phyloP scores from a whole-genome alignment of 139 green algal genomes.

The Picocystis salinarum region DNA sequence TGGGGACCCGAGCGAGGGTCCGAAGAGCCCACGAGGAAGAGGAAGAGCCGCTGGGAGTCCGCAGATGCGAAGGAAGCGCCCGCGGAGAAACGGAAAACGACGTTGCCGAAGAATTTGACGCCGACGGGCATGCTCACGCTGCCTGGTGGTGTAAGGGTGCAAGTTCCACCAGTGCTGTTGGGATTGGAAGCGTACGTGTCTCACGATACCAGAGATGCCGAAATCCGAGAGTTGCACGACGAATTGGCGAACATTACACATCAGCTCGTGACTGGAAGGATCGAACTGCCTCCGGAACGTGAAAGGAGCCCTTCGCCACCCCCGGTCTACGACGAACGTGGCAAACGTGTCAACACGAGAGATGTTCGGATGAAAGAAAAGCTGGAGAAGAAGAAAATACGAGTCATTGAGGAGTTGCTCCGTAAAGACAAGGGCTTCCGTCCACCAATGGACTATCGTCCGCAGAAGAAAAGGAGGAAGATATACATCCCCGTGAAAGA shows the following conservation, averaged over 20 bases:
- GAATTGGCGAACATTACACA: conserved; percentile 24
- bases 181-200: no score
- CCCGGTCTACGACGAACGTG: conserved; percentile 75
- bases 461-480: conserved; percentile 62
- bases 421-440: conserved; percentile 61
- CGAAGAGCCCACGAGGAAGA: no score
- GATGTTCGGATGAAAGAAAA: conserved; percentile 65
- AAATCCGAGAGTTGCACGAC: conserved; percentile 19
- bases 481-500: conserved; percentile 79
- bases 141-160: no score
- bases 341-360: conserved; percentile 71
- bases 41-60: no score
- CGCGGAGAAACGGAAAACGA: no score
- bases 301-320: conserved; percentile 72
- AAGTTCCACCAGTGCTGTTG: no score
- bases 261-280: conserved; percentile 13
- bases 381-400: conserved; percentile 32
- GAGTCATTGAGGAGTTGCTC: conserved; percentile 79
- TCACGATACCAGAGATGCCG: no score
- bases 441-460: conserved; percentile 67
- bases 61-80: no score
- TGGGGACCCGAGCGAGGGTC: no score
- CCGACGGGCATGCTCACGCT: no score
- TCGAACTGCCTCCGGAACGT: conserved; percentile 42
- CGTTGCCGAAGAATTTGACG: no score